phyloP scores from a whole-genome alignment of 2,329 filamentous ascomycete species.

The Lachnellula suecica region DNA sequence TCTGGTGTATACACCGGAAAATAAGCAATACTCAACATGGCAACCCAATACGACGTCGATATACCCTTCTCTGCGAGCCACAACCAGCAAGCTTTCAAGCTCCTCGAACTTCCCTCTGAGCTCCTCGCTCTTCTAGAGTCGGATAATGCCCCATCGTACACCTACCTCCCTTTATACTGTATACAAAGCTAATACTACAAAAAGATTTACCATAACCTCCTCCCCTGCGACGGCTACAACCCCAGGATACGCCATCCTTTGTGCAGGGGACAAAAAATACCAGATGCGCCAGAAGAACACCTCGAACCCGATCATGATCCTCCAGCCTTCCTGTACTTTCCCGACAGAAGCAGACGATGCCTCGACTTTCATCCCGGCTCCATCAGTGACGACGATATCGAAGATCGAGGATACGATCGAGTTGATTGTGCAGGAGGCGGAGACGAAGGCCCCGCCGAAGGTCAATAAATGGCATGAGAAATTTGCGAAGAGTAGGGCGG shows the following conservation, averaged over 20 bases:
- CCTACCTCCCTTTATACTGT: neutral
- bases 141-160: constrained; percentile 51
- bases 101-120: constrained; percentile 62
- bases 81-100: constrained; percentile 52
- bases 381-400: constrained; percentile 48
- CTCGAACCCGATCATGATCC: constrained; percentile 62
- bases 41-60: constrained; percentile 36
- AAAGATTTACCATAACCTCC: constrained; percentile 32
- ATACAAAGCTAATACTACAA: constrained; percentile 7
- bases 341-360: constrained; percentile 21
- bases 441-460: constrained; percentile 29
- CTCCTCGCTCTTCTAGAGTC: constrained; percentile 55
- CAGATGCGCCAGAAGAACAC: constrained; percentile 65
- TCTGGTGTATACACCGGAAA: no score
- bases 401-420: constrained; percentile 64
- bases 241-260: constrained; percentile 52
- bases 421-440: constrained; percentile 45
- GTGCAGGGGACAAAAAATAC: constrained; percentile 52
- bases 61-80: constrained; percentile 52
- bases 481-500: constrained; percentile 41
- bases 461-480: constrained; percentile 59
- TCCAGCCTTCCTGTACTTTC: constrained; percentile 37
- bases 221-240: constrained; percentile 32
- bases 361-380: constrained; percentile 29
- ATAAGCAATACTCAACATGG: constrained; percentile 19